These are phyloP conservation scores for Colletotrichum agaves DNA, from an alignment of 2,329 filamentous ascomycete species.

Conservation along the genomic window DNA sequence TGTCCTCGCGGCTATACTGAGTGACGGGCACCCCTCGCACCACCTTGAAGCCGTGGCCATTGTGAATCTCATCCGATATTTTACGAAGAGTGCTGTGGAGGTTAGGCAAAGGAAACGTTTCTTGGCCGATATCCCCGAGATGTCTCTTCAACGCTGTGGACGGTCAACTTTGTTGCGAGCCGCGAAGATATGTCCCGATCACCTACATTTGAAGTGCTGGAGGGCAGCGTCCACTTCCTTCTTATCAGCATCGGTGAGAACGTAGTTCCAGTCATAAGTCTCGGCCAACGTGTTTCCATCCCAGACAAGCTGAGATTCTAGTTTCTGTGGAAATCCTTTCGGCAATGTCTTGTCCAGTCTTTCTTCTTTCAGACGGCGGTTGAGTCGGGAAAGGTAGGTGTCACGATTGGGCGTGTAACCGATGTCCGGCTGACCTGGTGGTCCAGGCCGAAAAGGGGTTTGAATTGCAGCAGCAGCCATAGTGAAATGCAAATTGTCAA, in stretches of 20 bases:
- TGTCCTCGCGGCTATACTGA: conserved; percentile 64
- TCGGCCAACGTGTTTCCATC: conserved; percentile 60
- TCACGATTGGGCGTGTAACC: conserved; percentile 63
- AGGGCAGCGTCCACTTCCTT: conserved; percentile 54
- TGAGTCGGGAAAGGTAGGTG: conserved; percentile 63
- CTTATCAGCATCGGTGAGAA: conserved; percentile 57
- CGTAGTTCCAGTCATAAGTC: conserved; percentile 64
- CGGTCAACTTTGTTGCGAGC: not conserved
- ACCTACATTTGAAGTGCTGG: conserved; percentile 34
- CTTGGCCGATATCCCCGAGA: conserved; percentile 43
- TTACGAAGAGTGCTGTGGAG: conserved; percentile 61
- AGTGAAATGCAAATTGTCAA: too few species aligned
- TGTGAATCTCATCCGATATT: conserved; percentile 65
- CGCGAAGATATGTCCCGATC: too few species aligned
- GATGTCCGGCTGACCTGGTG: conserved; percentile 67
- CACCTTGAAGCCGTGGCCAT: conserved; percentile 70
- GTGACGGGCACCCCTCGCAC: conserved; percentile 67
- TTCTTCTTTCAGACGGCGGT: conserved; percentile 55
- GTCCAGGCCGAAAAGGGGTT: conserved; percentile 34
- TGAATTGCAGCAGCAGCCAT: conserved; percentile 41
- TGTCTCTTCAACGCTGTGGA: conserved; percentile 5
- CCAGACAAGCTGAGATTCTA: conserved; percentile 66
- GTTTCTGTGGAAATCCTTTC: conserved; percentile 58
- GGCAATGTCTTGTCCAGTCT: conserved; percentile 55
- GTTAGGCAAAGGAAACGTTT: conserved; percentile 66